These are phyloP conservation scores for Tinospora cordifolia DNA, from an alignment of 164 flowering plant species.

Conservation along the genomic window DNA sequence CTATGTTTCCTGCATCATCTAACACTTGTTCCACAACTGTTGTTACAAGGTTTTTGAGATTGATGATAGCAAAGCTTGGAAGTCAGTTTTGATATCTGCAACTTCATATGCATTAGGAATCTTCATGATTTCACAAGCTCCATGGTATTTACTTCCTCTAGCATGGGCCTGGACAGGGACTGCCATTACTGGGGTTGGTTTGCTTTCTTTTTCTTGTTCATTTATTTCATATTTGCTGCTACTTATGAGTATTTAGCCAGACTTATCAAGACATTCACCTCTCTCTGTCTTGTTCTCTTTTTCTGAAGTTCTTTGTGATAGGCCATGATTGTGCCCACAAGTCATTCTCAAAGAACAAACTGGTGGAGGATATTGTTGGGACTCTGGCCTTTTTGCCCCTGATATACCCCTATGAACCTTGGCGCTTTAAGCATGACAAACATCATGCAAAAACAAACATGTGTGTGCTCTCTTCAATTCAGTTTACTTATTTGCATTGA, in stretches of 20 bases:
- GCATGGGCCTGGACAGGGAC: constrained; percentile 99
- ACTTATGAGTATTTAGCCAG: not conserved
- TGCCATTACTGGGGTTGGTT: constrained; percentile 83
- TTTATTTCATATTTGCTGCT: not conserved
- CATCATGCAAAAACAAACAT: constrained; percentile 98
- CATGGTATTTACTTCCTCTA: constrained; percentile 96
- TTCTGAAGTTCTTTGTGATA: constrained; percentile 76
- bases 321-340: constrained; percentile 99
- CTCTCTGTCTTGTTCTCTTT: constrained; percentile 9
- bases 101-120: constrained; percentile 77
- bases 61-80: constrained; percentile 78
- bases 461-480: constrained; percentile 32
- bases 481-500: not conserved
- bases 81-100: constrained; percentile 57
- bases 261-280: not conserved
- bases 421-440: constrained; percentile 90
- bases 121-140: constrained; percentile 75
- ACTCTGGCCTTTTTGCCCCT: constrained; percentile 87
- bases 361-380: constrained; percentile 90
- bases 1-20: not conserved
- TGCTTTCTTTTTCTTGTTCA: constrained; percentile 3
- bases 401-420: constrained; percentile 96
- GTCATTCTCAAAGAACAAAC: constrained; percentile 88
- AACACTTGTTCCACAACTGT: not conserved
- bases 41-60: constrained; percentile 70